A percentile compares a stretch with the other conserved stretches of the same genome.
These are phyloP conservation scores for Aurantiochytrium sp. DNA, from an alignment of 108 stramenopile species.

Conservation along the genomic window DNA sequence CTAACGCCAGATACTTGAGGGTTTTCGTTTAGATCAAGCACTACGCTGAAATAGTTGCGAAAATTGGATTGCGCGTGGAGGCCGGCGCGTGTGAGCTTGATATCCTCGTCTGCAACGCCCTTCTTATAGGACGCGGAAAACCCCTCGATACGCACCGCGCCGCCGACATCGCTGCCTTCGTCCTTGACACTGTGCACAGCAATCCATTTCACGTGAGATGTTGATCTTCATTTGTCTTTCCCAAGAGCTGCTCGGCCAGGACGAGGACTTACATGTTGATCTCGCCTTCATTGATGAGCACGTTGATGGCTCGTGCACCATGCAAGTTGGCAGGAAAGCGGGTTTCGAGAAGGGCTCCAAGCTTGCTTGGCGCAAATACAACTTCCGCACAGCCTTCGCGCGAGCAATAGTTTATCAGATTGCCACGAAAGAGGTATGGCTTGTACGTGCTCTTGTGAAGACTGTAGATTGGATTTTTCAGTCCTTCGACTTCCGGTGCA, in stretches of 20 bases:
- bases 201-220: too few relatives aligned
- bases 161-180: background rate
- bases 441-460: background rate
- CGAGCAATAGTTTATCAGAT: background rate
- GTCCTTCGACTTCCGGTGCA: background rate
- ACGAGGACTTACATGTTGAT: background rate
- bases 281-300: background rate
- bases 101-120: background rate
- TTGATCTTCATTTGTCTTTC: too few relatives aligned
- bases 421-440: background rate
- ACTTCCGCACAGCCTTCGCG: background rate
- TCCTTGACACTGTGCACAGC: too few relatives aligned
- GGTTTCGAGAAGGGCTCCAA: background rate
- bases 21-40: background rate
- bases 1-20: background rate
- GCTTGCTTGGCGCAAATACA: background rate
- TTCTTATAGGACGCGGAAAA: background rate
- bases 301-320: background rate
- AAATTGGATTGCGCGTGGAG: background rate
- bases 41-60: background rate
- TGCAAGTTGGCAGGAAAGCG: background rate
- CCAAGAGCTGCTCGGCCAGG: too few relatives aligned
- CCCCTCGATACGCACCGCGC: background rate
- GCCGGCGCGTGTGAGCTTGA: background rate
- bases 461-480: background rate